A percentile compares a stretch with the other conserved stretches of the same genome.
Evolutionary conservation across 495 filamentous ascomycete genomes (phyloP).

Genomic region (Aspergillus sclerotioniger): DNA sequence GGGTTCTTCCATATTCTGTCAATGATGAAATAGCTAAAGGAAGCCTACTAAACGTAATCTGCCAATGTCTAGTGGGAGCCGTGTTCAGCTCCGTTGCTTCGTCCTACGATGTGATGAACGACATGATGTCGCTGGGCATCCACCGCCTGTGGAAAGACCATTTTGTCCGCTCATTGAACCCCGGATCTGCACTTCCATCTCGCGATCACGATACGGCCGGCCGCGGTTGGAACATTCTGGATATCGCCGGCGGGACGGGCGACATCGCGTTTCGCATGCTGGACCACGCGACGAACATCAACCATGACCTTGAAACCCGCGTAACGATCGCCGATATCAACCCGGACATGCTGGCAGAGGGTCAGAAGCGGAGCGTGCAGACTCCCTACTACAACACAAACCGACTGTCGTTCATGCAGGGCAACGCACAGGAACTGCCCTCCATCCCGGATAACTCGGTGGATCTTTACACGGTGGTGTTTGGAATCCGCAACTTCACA

Average conservation of each 20-base stretch:
- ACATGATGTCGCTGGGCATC: constrained; percentile 96
- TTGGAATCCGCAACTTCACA: constrained; percentile 96
- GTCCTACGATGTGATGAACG: constrained; percentile 95
- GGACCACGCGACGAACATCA: constrained; percentile 79
- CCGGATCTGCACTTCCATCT: constrained; percentile 64
- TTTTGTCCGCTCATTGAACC: constrained; percentile 90
- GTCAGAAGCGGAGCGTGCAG: constrained; percentile 65
- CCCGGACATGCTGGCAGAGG: constrained; percentile 86
- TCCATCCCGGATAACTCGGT: constrained; percentile 62
- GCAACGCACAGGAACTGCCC: constrained; percentile 80
- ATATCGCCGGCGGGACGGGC: constrained; percentile 95
- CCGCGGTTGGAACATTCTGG: constrained; percentile 77
- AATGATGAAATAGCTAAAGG: not conserved
- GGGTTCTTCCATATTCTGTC: constrained; percentile 12
- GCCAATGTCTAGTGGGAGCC: constrained; percentile 58
- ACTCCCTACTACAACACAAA: constrained; percentile 57
- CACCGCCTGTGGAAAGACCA: constrained; percentile 98
- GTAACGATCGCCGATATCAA: constrained; percentile 97
- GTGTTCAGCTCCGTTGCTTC: constrained; percentile 96
- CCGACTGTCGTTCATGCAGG: constrained; percentile 76
- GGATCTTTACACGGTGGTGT: constrained; percentile 96
- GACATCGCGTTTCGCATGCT: constrained; percentile 98
- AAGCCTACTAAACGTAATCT: constrained; percentile 17
- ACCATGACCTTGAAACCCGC: constrained; percentile 71
- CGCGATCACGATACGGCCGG: constrained; percentile 34